A percentile compares a stretch with the other conserved stretches of the same genome.
Conservation (phyloP, 2,329 filamentous ascomycete genomes). For the Ophiostoma quercus region DNA sequence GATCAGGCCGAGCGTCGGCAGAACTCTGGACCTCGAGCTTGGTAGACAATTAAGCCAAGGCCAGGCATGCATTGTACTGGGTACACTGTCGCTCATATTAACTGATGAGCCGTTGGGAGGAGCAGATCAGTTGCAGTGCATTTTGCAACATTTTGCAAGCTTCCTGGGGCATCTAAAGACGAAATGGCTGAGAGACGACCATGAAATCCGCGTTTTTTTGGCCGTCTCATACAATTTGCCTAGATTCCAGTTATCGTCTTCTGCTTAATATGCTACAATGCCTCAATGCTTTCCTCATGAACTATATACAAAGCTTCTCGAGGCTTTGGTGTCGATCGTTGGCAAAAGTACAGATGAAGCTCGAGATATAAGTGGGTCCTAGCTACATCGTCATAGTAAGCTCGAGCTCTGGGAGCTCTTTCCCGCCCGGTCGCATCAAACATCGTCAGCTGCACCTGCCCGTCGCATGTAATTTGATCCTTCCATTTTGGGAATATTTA, state of each 20-base stretch:
- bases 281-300: neutral
- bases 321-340: neutral
- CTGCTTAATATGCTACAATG: neutral
- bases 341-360: neutral
- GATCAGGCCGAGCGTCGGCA: neutral
- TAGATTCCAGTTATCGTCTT: no score
- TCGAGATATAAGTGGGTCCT: neutral
- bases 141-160: no score
- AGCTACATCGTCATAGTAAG: neutral
- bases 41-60: neutral
- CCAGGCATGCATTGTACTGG: neutral
- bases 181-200: no score
- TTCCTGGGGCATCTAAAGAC: no score
- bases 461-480: neutral
- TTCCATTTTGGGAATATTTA: slow-evolving; percentile 18
- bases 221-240: no score
- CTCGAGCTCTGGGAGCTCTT: neutral
- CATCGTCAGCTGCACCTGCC: slow-evolving; percentile 8
- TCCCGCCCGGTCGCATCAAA: neutral
- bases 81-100: no score
- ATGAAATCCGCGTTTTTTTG: no score
- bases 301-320: neutral
- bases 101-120: no score
- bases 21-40: neutral
- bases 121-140: no score